These are phyloP conservation scores for Dimargaris cristalligena DNA, from an alignment of 192 early-diverging fungal genomes.

Conservation along the genomic window DNA sequence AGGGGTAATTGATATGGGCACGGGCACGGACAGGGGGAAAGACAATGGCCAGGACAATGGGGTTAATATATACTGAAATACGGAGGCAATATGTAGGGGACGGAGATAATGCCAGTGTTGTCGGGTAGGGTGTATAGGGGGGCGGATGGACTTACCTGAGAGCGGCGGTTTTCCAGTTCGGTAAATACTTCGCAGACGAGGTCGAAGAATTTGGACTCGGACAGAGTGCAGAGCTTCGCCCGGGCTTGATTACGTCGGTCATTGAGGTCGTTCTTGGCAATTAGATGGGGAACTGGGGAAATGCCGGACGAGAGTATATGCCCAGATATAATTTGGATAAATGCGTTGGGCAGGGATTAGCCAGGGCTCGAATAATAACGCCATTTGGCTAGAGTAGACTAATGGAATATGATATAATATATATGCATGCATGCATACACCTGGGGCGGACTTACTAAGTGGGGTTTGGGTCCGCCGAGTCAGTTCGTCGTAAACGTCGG, in stretches of 20 bases:
- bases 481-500: slow-evolving; percentile 93
- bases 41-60: not conserved
- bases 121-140: not conserved
- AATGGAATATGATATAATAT: too few relatives aligned
- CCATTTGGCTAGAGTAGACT: too few relatives aligned
- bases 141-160: not conserved
- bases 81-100: too few relatives aligned
- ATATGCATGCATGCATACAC: too few relatives aligned
- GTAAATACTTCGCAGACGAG: slow-evolving; percentile 77
- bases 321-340: too few relatives aligned
- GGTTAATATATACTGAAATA: too few relatives aligned
- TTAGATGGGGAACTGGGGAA: slow-evolving; percentile 11
- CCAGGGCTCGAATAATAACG: too few relatives aligned
- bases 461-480: slow-evolving; percentile 32
- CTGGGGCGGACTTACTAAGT: not conserved
- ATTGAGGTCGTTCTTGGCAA: slow-evolving; percentile 52
- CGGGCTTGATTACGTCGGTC: slow-evolving; percentile 86
- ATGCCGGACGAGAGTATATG: too few relatives aligned
- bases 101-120: not conserved
- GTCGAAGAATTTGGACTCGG: slow-evolving; percentile 73
- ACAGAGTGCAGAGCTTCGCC: slow-evolving; percentile 88
- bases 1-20: too few relatives aligned
- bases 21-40: not conserved
- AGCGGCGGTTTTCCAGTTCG: slow-evolving; percentile 30
- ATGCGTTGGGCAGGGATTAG: too few relatives aligned